Evolutionary conservation across 768 basidiomycete genomes (phyloP), one percentile per base, ranked within the genome.

Genomic region (Lyophyllum decastes): DNA sequence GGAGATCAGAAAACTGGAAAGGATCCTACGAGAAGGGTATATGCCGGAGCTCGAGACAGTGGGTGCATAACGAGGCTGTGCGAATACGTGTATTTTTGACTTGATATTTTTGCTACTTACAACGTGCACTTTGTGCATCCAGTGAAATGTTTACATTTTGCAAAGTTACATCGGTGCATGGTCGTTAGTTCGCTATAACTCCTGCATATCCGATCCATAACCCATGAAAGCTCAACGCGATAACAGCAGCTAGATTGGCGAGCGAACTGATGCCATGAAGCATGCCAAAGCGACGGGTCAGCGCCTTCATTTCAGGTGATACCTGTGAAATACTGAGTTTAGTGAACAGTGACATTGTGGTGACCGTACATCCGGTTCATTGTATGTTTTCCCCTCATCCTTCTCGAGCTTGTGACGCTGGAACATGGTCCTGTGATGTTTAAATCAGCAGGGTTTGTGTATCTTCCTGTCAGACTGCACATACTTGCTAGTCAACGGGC

Each of bases 1-100:
- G 69, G 94, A 96, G 73, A 87, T 95, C 66, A 82, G 89, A 72
- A 83, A 84, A 66, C 70, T 95, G 62, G 92, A 95, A 73, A 82
- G 90, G 74, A 89, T 84, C 70, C 72, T 94, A 64, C 82, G 85
- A 66, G 93, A 95, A 68, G 94, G 94, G 44, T 93, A 89, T 72
- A 72, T 94, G 72, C 92, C 93, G 49, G 80, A 84, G 58, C 80
- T 88, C 76, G 90, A 91, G 68, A 81, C 84, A 50, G 85, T 92
- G 55, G 90, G 90, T 41, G 90, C 90, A 74, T 92, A 73, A 84
- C 49, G 61, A 56, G 60, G 27, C n/a, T 61, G 64, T 62, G 57
- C 56, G 52, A 60, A 56, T 58, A 59, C 72, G 69, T 76, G 73
- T 71, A 74, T 72, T 67, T 53, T 62, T 60, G 52, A 50, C 52